phyloP scores from a whole-genome alignment of 1,139 yeast species.

The Saccharomycopsis hybrid region DNA sequence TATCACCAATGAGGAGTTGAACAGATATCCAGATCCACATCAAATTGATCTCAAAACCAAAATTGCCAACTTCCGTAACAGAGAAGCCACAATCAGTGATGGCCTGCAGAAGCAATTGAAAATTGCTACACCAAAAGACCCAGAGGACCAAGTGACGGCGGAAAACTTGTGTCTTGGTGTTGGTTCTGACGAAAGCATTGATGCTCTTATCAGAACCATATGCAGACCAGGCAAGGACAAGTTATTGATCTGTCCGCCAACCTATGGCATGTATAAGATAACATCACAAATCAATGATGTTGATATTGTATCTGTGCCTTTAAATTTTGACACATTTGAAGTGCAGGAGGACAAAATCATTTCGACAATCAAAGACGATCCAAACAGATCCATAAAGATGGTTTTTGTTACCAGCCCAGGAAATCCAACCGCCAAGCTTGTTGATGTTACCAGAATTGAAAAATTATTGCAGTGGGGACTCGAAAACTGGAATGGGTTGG shows the following conservation, averaged over 20 bases:
- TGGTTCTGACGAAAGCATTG: constrained; percentile 96
- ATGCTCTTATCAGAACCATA: constrained; percentile 75
- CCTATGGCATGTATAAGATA: constrained; percentile 94
- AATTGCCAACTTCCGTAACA: constrained; percentile 65
- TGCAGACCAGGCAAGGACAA: constrained; percentile 82
- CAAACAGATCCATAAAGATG: constrained; percentile 44
- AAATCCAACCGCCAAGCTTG: constrained; percentile 78
- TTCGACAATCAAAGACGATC: constrained; percentile 25
- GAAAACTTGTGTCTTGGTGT: constrained; percentile 88
- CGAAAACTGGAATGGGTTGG: constrained; percentile 62
- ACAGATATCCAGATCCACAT: constrained; percentile 97
- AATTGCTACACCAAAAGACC: constrained; percentile 20
- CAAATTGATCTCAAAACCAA: constrained; percentile 72
- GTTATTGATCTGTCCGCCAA: constrained; percentile 84
- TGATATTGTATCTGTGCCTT: constrained; percentile 65
- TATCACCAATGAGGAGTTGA: constrained; percentile 42
- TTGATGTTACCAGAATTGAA: constrained; percentile 45
- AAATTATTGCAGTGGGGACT: constrained; percentile 42
- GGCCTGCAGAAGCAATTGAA: constrained; percentile 19
- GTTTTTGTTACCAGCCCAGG: constrained; percentile 96
- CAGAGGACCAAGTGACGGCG: constrained; percentile 32
- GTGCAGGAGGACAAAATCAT: constrained; percentile 53
- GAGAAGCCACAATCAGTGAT: constrained; percentile 31
- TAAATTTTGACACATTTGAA: constrained; percentile 57
- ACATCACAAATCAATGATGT: constrained; percentile 89